Conservation (phyloP, 2,329 filamentous ascomycete species). For the Fusarium austroafricanum region DNA sequence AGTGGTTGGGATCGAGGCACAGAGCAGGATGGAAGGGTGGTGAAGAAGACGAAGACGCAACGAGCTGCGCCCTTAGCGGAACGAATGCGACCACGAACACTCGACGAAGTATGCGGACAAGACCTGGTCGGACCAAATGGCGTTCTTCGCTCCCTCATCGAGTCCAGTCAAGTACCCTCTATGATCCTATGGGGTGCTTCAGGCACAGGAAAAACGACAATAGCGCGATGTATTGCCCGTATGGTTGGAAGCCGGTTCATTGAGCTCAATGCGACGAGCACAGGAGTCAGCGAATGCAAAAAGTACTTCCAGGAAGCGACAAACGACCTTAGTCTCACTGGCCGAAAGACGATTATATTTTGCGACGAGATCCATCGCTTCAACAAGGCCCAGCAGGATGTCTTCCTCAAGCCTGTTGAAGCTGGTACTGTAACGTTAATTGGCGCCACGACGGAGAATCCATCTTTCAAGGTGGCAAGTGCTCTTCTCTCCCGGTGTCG, state of each 20-base stretch:
- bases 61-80: conserved; percentile 88
- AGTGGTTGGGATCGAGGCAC: conserved; percentile 7
- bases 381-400: conserved; percentile 91
- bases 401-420: conserved; percentile 93
- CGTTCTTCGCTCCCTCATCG: conserved; percentile 87
- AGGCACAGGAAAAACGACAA: conserved; percentile 89
- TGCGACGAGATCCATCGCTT: conserved; percentile 98
- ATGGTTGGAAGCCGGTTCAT: conserved; percentile 88
- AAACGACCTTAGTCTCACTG: conserved; percentile 82
- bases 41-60: conserved; percentile 76
- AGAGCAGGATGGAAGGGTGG: conserved; percentile 53
- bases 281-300: conserved; percentile 90
- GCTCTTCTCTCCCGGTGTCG: conserved; percentile 90
- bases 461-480: conserved; percentile 86
- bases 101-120: conserved; percentile 92
- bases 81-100: conserved; percentile 85
- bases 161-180: conserved; percentile 85
- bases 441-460: conserved; percentile 96
- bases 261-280: conserved; percentile 94
- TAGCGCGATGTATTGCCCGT: conserved; percentile 88
- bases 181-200: conserved; percentile 94
- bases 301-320: conserved; percentile 88
- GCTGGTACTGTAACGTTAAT: conserved; percentile 90
- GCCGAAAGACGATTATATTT: conserved; percentile 93
- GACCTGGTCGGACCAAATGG: conserved; percentile 87